Base-by-base conservation (phyloP, 2,329 filamentous ascomycete genomes). In the Clarireedia sp. region DNA sequence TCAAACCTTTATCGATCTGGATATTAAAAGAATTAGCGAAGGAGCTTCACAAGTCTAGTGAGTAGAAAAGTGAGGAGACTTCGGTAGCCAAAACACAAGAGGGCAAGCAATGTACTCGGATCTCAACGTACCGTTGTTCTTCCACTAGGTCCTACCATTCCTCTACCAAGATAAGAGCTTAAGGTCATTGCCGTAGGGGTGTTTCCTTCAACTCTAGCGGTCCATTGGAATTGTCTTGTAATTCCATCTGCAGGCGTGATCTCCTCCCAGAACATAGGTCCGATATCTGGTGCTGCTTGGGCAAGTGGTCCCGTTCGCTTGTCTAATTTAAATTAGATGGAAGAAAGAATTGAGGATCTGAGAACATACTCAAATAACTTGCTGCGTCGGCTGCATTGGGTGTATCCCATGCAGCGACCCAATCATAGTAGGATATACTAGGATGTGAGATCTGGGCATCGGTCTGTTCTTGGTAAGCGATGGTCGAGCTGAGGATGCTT, bases 271-370 rank as follows among this genome's bases (percentile, higher is more conserved):
- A 77, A 79, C 69, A 83, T 74, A 23, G 82, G 78, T 0, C 81
- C 81, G 54, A 86, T 83, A 68, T 86, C 83, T 23, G 83, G 82
- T 1, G 82, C 81, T 24, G 82, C 81, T 66, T 85, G 81, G 1
- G 83, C 75, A 14, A 86, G 74, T 44, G 85, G 81, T 24, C 83
- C 83, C 26, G 74, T 76, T 54, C 80, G 76, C 55, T 64, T 67
- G 74, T 76, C 54, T 56, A 17, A 9, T 21, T 4, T 14, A 6
- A 6, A 16, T 46, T 24, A 46, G 23, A 5, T 44, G 17, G 52
- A 23, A 52, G 37, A 41, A n/a, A 40, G 9, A 24, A 21, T 14
- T 44, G 5, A n/a, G 16, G 16, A n/a, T n/a, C 6, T 29, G 4
- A 24, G 21, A 6, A n/a, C 29, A 24, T 51, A 72, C 68, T 72